Conservation (phyloP, 495 filamentous ascomycete species). For the Friedmanniomyces endolithicus region DNA sequence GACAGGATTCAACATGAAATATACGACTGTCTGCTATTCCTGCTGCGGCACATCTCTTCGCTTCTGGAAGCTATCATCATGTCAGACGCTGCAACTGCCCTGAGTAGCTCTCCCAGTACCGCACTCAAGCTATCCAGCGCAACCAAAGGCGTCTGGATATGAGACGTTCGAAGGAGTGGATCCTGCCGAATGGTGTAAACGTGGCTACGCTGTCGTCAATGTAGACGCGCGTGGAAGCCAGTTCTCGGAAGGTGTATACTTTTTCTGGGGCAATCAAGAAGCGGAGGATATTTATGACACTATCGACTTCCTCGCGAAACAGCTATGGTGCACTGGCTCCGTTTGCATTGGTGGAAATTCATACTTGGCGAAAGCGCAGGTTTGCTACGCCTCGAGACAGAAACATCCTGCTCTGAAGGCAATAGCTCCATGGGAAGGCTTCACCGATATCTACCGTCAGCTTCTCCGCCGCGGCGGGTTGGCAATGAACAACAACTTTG, state of each 20-base stretch:
- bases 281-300: slow-evolving; percentile 36
- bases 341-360: slow-evolving; percentile 38
- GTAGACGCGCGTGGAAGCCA: slow-evolving; percentile 35
- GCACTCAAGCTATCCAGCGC: too few species aligned
- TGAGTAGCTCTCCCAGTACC: too few species aligned
- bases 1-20: too few species aligned
- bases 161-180: slow-evolving; percentile 39
- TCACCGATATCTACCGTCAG: slow-evolving; percentile 1
- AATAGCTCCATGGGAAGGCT: slow-evolving; percentile 12
- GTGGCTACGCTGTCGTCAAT: slow-evolving; percentile 37
- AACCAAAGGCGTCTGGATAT: slow-evolving; percentile 3
- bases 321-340: slow-evolving; percentile 36
- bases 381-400: neutral
- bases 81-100: too few species aligned
- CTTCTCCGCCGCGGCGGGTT: too few species aligned
- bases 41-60: too few species aligned
- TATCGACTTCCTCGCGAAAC: slow-evolving; percentile 32
- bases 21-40: too few species aligned
- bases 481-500: too few species aligned
- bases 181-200: slow-evolving; percentile 31
- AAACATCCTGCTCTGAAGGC: slow-evolving; percentile 5
- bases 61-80: too few species aligned
- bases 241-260: slow-evolving; percentile 31
- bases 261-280: slow-evolving; percentile 36
- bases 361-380: slow-evolving; percentile 29